phyloP scores from a whole-genome alignment of 2,329 filamentous ascomycete genomes.

The Apiospora arundinis region DNA sequence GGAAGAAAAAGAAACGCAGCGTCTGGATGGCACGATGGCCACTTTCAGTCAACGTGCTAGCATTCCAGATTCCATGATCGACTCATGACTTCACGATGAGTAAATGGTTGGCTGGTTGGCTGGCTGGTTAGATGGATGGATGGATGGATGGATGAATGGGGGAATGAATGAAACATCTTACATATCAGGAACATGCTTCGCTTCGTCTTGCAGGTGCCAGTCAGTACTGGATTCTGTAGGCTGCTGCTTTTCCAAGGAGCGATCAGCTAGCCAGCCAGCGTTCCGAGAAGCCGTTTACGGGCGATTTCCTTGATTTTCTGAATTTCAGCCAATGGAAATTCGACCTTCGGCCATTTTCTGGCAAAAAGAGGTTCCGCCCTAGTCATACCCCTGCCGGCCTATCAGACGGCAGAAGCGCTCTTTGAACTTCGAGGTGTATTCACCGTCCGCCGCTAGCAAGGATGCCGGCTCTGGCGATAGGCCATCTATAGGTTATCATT shows the following conservation, averaged over 20 bases:
- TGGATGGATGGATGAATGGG: background rate
- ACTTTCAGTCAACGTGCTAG: background rate
- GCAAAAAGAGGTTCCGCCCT: constrained; percentile 6
- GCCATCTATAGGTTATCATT: constrained; percentile 27
- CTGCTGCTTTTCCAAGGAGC: background rate
- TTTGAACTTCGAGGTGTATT: constrained; percentile 19
- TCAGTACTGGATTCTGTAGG: background rate
- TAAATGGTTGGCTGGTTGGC: background rate
- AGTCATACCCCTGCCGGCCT: constrained; percentile 10
- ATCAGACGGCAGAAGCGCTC: constrained; percentile 22
- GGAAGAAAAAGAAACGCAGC: background rate
- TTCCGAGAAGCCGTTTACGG: constrained; percentile 20
- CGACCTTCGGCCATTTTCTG: constrained; percentile 20
- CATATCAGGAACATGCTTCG: constrained; percentile 6
- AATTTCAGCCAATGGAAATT: constrained; percentile 22
- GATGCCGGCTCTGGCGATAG: constrained; percentile 20
- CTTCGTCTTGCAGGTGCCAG: background rate
- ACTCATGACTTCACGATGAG: constrained; percentile 11
- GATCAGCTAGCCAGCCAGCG: background rate
- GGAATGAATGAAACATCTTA: background rate
- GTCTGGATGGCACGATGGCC: background rate
- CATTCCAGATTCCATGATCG: background rate
- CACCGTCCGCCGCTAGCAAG: constrained; percentile 25
- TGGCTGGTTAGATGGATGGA: background rate
- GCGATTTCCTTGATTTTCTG: constrained; percentile 11